A percentile compares a stretch with the other conserved stretches of the same genome.
phyloP scores from a whole-genome alignment of 192 early-diverging fungal species.

The Rhizophagus prolifer region DNA sequence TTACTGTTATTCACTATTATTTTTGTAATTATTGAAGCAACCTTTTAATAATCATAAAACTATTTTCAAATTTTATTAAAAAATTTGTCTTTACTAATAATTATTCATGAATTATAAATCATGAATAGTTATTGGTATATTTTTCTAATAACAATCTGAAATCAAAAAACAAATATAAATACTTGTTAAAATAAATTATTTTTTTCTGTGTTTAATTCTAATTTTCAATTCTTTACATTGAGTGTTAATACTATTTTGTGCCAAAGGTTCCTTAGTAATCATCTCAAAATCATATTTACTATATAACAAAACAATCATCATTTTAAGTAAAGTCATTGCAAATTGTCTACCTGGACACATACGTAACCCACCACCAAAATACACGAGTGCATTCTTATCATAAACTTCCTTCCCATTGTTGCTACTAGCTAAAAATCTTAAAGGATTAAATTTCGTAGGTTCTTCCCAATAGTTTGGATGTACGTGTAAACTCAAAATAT shows the following conservation, averaged over 20 bases:
- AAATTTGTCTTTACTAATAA: too few species aligned
- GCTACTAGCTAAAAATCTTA: constrained; percentile 18
- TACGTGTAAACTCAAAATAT: constrained; percentile 8
- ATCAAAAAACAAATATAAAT: too few species aligned
- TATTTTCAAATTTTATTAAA: too few species aligned
- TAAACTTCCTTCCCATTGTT: not conserved
- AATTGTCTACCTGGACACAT: constrained; percentile 23
- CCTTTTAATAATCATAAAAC: too few species aligned
- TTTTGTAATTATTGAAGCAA: too few species aligned
- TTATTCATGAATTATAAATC: too few species aligned
- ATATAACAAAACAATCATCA: constrained; percentile 5
- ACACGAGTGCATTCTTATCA: constrained; percentile 7
- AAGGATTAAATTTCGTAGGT: constrained; percentile 14
- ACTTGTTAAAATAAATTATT: too few species aligned
- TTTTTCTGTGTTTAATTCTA: constrained; percentile 5
- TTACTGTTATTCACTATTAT: too few species aligned
- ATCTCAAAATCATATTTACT: constrained; percentile 9
- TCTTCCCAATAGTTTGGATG: constrained; percentile 21
- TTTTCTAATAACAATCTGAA: too few species aligned
- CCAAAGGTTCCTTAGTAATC: not conserved
- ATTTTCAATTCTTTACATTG: constrained; percentile 10
- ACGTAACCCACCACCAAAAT: constrained; percentile 22
- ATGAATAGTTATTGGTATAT: too few species aligned
- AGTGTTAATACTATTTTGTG: constrained; percentile 3
- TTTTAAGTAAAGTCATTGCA: constrained; percentile 22